Base-by-base conservation (phyloP, 495 filamentous ascomycete species). In the Amniculicola lignicola region DNA sequence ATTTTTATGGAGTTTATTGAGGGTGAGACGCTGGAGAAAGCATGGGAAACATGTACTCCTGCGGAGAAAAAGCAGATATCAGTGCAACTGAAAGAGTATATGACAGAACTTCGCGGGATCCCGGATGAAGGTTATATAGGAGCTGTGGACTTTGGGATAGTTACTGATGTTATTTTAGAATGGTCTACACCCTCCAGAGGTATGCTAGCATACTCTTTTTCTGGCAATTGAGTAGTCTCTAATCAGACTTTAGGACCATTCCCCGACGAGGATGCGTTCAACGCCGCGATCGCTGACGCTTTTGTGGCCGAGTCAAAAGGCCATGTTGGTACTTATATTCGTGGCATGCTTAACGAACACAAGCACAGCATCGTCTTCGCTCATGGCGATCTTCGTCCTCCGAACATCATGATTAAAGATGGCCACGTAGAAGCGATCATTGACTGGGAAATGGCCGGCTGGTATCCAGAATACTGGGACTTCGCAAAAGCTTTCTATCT, bases 391-490 rank as follows among this genome's bases (percentile, higher is more conserved):
- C 37, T 63, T 2, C 46, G 39, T 24, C 49, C 31, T 18, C 36
- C 19, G 1, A 59, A 65, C 31, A 57, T 63, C 28, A 48, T 59
- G 21, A 31, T 65, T 43, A 33, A 43, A 19, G 29, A 51, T 15
- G 59, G 45, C 24, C 39, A 36, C 6, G 40, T 59, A 14, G 23
- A 35, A n/a, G 59, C 42, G 33, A 29, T 65, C 4, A 5, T 62
- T 15, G 62, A 65, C 28, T 63, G 62, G 62, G 59, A 65, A 24
- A 48, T 41, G 15, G 35, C 59, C 21, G 62, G 59, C 23, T 65
- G 54, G 53, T 63, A 59, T 29, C 54, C 59, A 10, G 62, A 62
- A 2, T 59, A 62, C 29, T 65, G 59, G 54, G 62, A 65, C 18
- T 62, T 64, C 35, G 31, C 36, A 2, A 61, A 64, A 39, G 44